Evolutionary conservation across 1,284 basidiomycete species (phyloP).

Genomic region (Malassezia arunalokei): DNA sequence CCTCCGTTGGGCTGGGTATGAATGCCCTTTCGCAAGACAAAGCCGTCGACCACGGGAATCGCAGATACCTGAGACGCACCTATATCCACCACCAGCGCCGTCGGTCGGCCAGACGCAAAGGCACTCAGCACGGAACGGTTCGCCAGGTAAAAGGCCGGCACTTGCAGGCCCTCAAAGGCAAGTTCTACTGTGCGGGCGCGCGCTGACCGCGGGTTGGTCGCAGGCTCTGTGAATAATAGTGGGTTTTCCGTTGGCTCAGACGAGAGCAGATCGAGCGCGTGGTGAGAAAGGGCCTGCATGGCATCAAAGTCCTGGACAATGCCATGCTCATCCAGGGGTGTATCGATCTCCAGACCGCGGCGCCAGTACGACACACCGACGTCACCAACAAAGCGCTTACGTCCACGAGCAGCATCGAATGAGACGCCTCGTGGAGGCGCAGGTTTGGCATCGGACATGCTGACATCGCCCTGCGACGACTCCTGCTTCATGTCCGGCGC

Average conservation of each 20-base stretch:
- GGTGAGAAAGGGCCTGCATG: constrained; percentile 20
- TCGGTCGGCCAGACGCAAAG: constrained; percentile 93
- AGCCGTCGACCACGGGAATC: constrained; percentile 91
- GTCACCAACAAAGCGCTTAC: constrained; percentile 64
- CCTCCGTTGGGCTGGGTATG: constrained; percentile 36
- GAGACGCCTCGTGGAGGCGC: constrained; percentile 18
- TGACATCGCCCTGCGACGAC: constrained; percentile 14
- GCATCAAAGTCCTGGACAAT: constrained; percentile 47
- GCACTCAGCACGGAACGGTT: constrained; percentile 91
- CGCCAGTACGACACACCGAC: constrained; percentile 86
- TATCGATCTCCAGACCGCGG: constrained; percentile 69
- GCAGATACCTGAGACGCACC: constrained; percentile 78
- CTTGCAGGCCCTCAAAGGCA: constrained; percentile 88
- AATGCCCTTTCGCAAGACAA: constrained; percentile 83
- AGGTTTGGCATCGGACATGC: constrained; percentile 6
- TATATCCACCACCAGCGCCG: constrained; percentile 85
- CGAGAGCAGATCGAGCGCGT: constrained; percentile 25
- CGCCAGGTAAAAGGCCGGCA: constrained; percentile 91
- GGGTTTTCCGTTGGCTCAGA: constrained; percentile 62
- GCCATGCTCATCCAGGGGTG: constrained; percentile 66
- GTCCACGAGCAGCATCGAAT: constrained; percentile 50
- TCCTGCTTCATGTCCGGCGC: constrained; percentile 10
- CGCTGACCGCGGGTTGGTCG: constrained; percentile 84
- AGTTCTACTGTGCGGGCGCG: constrained; percentile 87
- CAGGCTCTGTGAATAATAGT: constrained; percentile 80